Evolutionary conservation across 345 rosid species (phyloP), one percentile per base, ranked within the genome.

Genomic region (Jatropha curcas): DNA sequence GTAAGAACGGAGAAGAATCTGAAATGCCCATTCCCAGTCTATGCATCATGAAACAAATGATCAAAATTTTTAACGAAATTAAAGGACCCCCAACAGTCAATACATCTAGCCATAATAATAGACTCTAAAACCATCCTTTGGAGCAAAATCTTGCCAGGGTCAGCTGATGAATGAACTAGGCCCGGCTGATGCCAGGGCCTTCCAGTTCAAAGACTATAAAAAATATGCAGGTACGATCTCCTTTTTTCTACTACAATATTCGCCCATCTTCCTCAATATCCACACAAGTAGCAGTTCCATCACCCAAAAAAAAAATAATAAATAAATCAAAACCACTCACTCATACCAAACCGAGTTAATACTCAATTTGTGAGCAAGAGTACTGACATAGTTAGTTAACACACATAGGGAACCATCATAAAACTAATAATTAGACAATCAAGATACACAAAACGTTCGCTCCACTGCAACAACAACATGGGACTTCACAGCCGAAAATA

Each of bases 291-390:
- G 28, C 46, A 35, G n/a, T n/a, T 61, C 20, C 53, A 48, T 48
- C 28, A 35, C 34, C 20, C n/a, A n/a, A n/a, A n/a, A n/a, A n/a
- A n/a, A n/a, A n/a, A n/a, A n/a, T n/a, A n/a, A n/a, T n/a, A n/a
- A 28, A 56, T 37, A 67, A 58, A 71, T 34, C 67, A 64, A 48
- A 25, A 50, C 45, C 55, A 65, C 37, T 24, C 8, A 3, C 17
- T 57, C 52, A 70, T 61, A 20, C 7, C 7, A n/a, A 61, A 61
- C 24, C 11, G 11, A 43, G 46, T 43, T 43, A 45, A 17, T 45
- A 4, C 22, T 43, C 27, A 35, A 3, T 43, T 0, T n/a, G 22
- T 24, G 30, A 62, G 48, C 22, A 60, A n/a, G 7, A 67, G 39
- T 22, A 14, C 59, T 20, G 27, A 71, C 43, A 37, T 25, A 43